Conservation (phyloP, 768 basidiomycete genomes). For the Boletus subparvulus region DNA sequence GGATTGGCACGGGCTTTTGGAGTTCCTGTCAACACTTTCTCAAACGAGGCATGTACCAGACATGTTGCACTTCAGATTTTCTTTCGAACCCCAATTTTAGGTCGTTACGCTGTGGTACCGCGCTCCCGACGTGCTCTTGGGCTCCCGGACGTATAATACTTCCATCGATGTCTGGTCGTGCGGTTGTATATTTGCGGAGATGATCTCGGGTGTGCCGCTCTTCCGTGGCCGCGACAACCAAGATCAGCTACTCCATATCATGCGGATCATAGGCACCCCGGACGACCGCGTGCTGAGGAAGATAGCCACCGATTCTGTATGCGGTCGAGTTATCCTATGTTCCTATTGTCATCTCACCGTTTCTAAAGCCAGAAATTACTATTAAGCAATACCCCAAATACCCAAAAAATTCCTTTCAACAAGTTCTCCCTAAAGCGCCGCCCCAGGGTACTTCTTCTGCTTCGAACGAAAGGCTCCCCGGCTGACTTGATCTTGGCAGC, state of each 20-base stretch:
- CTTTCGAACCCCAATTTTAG: conserved; percentile 38
- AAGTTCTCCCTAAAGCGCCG: conserved; percentile 83
- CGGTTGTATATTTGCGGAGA: conserved; percentile 99
- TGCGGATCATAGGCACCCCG: conserved; percentile 95
- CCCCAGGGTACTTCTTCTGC: conserved; percentile 58
- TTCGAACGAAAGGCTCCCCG: not conserved
- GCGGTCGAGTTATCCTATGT: conserved; percentile 23
- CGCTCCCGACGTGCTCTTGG: conserved; percentile 95
- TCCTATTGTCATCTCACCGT: conserved; percentile 8
- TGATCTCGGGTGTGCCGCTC: conserved; percentile 96
- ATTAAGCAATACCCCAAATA: conserved; percentile 86
- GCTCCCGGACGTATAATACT: conserved; percentile 95
- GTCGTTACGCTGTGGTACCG: conserved; percentile 99
- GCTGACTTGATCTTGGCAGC: conserved; percentile 42
- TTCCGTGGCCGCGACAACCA: conserved; percentile 97
- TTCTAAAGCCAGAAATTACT: conserved; percentile 70
- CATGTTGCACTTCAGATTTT: not conserved
- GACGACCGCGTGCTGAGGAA: conserved; percentile 84
- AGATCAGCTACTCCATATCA: conserved; percentile 96
- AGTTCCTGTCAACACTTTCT: conserved; percentile 98
- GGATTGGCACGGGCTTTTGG: conserved; percentile 97
- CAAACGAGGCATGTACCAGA: conserved; percentile 70
- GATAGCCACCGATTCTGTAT: conserved; percentile 85
- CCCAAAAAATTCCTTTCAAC: conserved; percentile 76
- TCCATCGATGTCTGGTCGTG: conserved; percentile 99